Evolutionary conservation across 2,329 filamentous ascomycete species (phyloP), one percentile per base, ranked within the genome.

Genomic region (Dothideomycetes sp.): DNA sequence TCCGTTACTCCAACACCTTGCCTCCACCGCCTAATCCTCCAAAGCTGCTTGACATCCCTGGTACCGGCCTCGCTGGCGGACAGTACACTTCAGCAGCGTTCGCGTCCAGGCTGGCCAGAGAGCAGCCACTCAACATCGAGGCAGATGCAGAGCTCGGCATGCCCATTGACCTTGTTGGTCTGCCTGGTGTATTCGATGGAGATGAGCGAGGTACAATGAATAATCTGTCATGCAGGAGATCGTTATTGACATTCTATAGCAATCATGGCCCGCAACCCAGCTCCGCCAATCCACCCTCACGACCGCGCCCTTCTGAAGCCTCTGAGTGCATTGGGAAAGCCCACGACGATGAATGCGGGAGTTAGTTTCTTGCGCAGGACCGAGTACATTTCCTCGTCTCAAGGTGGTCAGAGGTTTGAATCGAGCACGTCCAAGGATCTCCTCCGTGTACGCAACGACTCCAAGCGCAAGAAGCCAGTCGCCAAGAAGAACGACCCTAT

Each of bases 81-180:
- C 84, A 93, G 58, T 96, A 95, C 63, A 93, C 91, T 22, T 85
- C 80, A 3, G 85, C 91, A 1, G 80, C 80, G 16, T 98, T 94
- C 66, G 87, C 88, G 19, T 91, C 88, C 34, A 79, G 86, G 47
- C 69, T 98, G 50, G 86, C 84, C 14, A 74, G 89, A 55, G 87
- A 94, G 55, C 91, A 96, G 66, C 84, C 89, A 38, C 70, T 94
- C 36, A 96, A 95, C 57, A 91, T 98, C 45, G 91, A 98, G 63
- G 87, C 87, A 19, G 91, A 98, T 74, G 91, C 88, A 7, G 91
- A 98, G 68, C 75, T 96, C 51, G 91, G 91, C 42, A 96, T 98
- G 91, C 87, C 88, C 44, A 78, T 98, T 57, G 89, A 96, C 59
- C 66, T 98, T 50, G 83, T 96, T 42, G 91, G 91, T 54, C 85